Evolutionary conservation across 495 filamentous ascomycete genomes (phyloP), one percentile per base, ranked within the genome.

Genomic region (Xylaria sp.): DNA sequence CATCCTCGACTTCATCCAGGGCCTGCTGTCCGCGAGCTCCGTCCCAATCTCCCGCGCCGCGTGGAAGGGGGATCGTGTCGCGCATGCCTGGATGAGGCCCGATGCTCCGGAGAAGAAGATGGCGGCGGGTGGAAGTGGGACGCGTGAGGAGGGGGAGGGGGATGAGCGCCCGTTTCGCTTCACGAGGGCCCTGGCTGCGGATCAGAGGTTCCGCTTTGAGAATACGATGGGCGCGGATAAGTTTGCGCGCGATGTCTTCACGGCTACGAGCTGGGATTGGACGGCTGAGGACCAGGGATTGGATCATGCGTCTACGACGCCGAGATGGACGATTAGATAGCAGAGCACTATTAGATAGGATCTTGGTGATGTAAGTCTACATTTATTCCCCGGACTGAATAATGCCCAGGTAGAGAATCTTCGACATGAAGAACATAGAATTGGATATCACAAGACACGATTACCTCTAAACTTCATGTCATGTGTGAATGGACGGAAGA

Each of bases 1-100:
- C 3, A 81, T 92, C 1, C 80, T 97, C 0, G 90, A 93, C 31
- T 87, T 87, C 53, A 83, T 96, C 43, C 85, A 91, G 67, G 80
- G 78, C 33, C 81, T 86, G 72, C 74, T 88, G 3, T 79, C 80
- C 3, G 71, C 79, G 3, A 79, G 74, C 37, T 81, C 79, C 31
- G 71, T 90, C 7, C 81, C 85, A 0, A 80, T 91, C 21, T 80
- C 81, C 24, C 66, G 80, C 1, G 72, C 73, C 1, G 82, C 80
- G 11, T 90, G 87, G 88, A 81, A 80, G 61, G 78, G 63, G 43
- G 74, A 81, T 24, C 74, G 83, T 5, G 75, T 73, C 19, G 70
- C 69, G 0, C 73, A 68, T 0, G 77, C 78, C 2, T 85, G 84
- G 84, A 55, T 75, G 31, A 35, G 71, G 2, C 50, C 43, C 24